Base-by-base conservation (phyloP, 768 basidiomycete genomes). In the Boletus eberwhitei region DNA sequence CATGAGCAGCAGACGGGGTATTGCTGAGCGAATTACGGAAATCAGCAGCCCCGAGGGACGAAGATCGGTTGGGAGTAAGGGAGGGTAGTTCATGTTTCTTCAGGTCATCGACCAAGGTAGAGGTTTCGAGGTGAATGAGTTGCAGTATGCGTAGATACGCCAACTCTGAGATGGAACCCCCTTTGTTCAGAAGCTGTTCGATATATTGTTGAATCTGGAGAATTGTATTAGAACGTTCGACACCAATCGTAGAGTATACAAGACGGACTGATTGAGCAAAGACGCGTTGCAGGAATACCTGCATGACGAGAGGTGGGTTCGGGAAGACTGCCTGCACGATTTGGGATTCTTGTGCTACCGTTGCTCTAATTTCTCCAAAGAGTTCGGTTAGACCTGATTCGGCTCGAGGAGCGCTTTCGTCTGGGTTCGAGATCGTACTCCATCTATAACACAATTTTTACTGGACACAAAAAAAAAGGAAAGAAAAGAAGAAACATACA, bases 321-420 rank as follows among this genome's bases (percentile, higher is more conserved):
- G 97, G 97, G 70, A 99, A 99, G 13, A 99, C 97, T 4, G 94
- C 96, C 69, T 97, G 95, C 29, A 99, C 95, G 49, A 99, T 99
- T 66, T 98, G 93, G 1, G 92, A 88, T 72, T 99, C 97, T 52
- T 96, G 94, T 34, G 88, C 90, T 22, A 98, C 93, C 0, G 96
- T 98, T 5, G 79, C 77, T 39, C 93, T 79, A 53, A 99, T 98
- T 70, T 98, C 94, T 21, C 77, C 75, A 64, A 96, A 92, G 35
- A 98, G 73, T 34, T 87, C 88, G 8, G 78, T 76, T 35, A 98
- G 73, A 9, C 92, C 93, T 31, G 84, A 75, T 68, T 98, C 97
- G 24, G 74, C 78, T 55, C 83, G 87, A 0, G 97, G 95, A 1
- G 92, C 76, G 39, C 75, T 79, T 3, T 82, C 75, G 66, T 92